A percentile compares a stretch with the other conserved stretches of the same genome.
These are phyloP conservation scores for Nigrospora sphaerica DNA, from an alignment of 2,329 filamentous ascomycete species.

Conservation along the genomic window DNA sequence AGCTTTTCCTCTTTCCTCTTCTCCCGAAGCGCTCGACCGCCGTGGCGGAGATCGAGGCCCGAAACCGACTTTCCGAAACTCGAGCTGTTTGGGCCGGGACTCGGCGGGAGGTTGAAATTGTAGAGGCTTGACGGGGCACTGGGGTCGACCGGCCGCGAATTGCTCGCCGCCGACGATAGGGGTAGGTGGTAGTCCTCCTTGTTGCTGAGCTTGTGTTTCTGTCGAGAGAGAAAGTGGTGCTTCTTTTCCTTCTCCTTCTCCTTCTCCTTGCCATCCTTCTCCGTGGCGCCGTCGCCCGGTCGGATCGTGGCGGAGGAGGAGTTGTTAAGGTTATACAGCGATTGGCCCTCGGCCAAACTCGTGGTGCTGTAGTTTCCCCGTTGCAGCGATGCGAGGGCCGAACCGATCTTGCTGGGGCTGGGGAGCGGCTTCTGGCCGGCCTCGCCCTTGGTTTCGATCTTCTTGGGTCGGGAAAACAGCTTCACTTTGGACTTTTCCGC, in stretches of 20 bases:
- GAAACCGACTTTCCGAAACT: conserved; percentile 78
- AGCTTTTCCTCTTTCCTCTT: conserved; percentile 69
- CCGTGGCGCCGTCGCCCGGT: conserved; percentile 44
- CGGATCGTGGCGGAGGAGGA: conserved; percentile 71
- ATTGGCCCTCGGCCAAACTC: conserved; percentile 60
- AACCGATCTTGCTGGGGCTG: conserved; percentile 65
- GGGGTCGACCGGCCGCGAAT: conserved; percentile 69
- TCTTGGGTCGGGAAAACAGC: conserved; percentile 71
- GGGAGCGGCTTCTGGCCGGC: conserved; percentile 59
- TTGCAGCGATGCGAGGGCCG: conserved; percentile 59
- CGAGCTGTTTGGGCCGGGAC: conserved; percentile 56
- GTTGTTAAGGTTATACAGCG: conserved; percentile 69
- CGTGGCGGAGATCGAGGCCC: conserved; percentile 71
- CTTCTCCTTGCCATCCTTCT: conserved; percentile 37
- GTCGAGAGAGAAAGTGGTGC: conserved; percentile 71
- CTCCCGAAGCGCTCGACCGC: conserved; percentile 67
- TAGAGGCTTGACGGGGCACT: conserved; percentile 70
- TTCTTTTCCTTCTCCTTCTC: conserved; percentile 67
- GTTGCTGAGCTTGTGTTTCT: conserved; percentile 68
- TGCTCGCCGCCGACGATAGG: conserved; percentile 69
- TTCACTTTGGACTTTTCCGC: conserved; percentile 74
- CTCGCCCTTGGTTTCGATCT: conserved; percentile 65
- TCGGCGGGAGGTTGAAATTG: conserved; percentile 69
- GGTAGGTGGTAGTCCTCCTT: conserved; percentile 69
- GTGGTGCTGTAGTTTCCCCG: conserved; percentile 64